Conservation (phyloP, 345 rosid species). For the Eucalyptus polyanthemos region DNA sequence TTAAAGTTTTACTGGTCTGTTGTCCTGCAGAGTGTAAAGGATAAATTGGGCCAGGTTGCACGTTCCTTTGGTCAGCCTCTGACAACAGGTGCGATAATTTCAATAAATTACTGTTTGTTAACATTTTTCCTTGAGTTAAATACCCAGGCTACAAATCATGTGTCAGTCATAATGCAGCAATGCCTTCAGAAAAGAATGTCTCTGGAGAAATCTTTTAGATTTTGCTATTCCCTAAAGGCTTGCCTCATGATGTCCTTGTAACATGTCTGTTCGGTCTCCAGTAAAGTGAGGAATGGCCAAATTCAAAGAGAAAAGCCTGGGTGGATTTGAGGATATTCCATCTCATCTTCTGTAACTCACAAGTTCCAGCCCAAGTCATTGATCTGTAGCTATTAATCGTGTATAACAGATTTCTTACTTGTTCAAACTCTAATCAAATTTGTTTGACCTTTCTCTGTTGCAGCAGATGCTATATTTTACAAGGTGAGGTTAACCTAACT, state of each 20-base stretch:
- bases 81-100: conserved; percentile 21
- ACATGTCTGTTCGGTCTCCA: background rate
- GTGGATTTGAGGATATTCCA: background rate
- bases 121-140: background rate
- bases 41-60: conserved; percentile 38
- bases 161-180: background rate
- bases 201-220: background rate
- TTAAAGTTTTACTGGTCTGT: background rate
- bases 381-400: background rate
- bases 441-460: conserved; percentile 4
- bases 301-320: background rate
- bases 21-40: conserved; percentile 25
- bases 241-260: background rate
- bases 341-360: background rate
- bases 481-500: conserved; percentile 36
- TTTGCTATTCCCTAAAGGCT: background rate
- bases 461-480: conserved; percentile 62
- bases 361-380: background rate
- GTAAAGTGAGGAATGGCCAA: background rate
- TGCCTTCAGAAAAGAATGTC: background rate
- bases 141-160: background rate
- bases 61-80: conserved; percentile 28
- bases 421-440: background rate
- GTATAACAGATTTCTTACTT: background rate
- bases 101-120: background rate